Evolutionary conservation across 176 grass and related monocot species (phyloP).

Genomic region (Raddia guianensis): DNA sequence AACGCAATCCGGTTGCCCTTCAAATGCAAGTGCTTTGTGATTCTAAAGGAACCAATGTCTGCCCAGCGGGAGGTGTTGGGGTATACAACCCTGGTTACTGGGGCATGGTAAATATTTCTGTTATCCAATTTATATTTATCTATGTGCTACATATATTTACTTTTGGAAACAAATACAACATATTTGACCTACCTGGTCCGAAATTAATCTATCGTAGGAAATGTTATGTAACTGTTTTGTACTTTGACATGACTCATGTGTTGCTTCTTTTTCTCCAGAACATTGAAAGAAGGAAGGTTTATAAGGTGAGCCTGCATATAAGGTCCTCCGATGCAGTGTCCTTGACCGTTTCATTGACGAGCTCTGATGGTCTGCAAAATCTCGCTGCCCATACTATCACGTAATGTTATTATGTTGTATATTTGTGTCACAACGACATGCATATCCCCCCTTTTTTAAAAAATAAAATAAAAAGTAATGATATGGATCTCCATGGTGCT

Average conservation of each 20-base stretch:
- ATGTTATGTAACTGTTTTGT: constrained; percentile 14
- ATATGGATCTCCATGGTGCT: neutral
- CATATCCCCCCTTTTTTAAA: neutral
- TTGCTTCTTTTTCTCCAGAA: constrained; percentile 48
- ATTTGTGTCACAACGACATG: neutral
- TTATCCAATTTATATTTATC: constrained; percentile 6
- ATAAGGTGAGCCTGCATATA: constrained; percentile 75
- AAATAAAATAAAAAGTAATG: too few relatives aligned
- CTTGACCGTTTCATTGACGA: constrained; percentile 69
- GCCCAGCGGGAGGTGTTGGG: constrained; percentile 78
- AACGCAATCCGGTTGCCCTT: constrained; percentile 72
- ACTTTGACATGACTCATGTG: constrained; percentile 1
- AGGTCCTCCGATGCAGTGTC: constrained; percentile 58
- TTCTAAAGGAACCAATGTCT: constrained; percentile 55
- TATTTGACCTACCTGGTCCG: neutral
- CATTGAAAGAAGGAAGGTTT: constrained; percentile 66
- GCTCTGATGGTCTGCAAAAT: constrained; percentile 71
- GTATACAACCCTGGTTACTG: constrained; percentile 93
- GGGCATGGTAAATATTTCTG: constrained; percentile 75
- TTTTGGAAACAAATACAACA: constrained; percentile 7
- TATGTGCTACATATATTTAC: neutral
- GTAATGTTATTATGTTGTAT: constrained; percentile 47
- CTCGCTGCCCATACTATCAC: constrained; percentile 57
- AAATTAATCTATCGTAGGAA: neutral
- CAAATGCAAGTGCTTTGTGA: constrained; percentile 78